Percentiles rank a stretch among this genome's conserved stretches.
These are phyloP conservation scores for Protostelium mycophagum DNA, from an alignment of 78 protist species.

Conservation along the genomic window DNA sequence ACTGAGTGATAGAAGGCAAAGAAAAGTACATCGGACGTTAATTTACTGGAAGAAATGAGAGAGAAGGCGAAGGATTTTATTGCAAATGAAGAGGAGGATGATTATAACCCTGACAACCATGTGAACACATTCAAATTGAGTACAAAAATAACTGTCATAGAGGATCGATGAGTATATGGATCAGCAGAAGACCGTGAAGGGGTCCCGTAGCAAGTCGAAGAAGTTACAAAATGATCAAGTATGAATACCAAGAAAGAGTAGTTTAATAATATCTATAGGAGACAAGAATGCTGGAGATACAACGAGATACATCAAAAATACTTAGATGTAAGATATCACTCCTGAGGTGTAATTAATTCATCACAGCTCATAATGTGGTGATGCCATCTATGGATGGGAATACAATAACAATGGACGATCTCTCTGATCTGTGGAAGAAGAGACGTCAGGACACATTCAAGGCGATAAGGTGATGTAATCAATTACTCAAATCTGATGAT, in stretches of 20 bases:
- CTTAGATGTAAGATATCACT: background rate
- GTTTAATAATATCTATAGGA: background rate
- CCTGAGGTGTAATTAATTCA: background rate
- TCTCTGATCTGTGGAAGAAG: background rate
- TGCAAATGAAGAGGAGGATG: background rate
- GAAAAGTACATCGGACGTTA: background rate
- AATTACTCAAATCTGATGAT: background rate
- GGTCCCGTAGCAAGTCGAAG: background rate
- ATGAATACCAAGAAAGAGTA: too few relatives aligned
- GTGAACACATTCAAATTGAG: too few relatives aligned
- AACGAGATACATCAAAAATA: background rate
- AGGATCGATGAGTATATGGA: background rate
- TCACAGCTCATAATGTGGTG: background rate
- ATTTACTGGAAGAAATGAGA: background rate
- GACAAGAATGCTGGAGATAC: background rate
- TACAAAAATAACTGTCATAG: background rate
- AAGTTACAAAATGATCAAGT: background rate
- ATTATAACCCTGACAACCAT: background rate
- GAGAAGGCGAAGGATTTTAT: background rate
- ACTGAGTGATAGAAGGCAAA: background rate
- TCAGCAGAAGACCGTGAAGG: background rate
- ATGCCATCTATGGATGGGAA: background rate
- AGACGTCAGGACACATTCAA: background rate
- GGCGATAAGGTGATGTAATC: background rate
- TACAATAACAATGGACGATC: background rate